phyloP scores from a whole-genome alignment of 169 alveolate genomes.

The Cryptosporidium andersoni region DNA sequence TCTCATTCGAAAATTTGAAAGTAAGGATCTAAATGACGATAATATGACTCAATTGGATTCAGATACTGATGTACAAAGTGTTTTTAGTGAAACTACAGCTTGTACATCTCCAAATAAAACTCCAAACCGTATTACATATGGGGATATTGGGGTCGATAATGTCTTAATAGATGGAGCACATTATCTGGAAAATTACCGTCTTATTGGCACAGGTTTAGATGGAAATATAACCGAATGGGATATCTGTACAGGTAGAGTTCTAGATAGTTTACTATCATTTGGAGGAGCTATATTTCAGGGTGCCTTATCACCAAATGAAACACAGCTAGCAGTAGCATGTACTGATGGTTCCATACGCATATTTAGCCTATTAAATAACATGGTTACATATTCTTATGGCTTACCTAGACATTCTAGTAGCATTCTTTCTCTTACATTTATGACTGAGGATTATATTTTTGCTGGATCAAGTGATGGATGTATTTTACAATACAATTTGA shows the following conservation, averaged over 20 bases:
- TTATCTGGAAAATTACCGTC: slow-evolving; percentile 16
- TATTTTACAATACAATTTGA: slow-evolving; percentile 19
- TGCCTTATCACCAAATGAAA: slow-evolving; percentile 32
- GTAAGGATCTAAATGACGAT: background rate
- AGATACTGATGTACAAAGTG: slow-evolving; percentile 49
- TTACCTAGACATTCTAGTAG: slow-evolving; percentile 37
- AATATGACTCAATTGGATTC: background rate
- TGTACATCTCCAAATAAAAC: slow-evolving; percentile 62
- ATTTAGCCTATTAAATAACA: slow-evolving; percentile 30
- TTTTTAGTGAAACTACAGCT: slow-evolving; percentile 40
- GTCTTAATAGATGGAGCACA: background rate
- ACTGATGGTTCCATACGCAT: slow-evolving; percentile 62
- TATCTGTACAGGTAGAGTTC: slow-evolving; percentile 19
- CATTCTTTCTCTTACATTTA: slow-evolving; percentile 24
- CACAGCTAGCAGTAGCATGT: slow-evolving; percentile 49
- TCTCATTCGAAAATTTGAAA: slow-evolving; percentile 2
- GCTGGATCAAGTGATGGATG: slow-evolving; percentile 64
- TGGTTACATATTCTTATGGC: slow-evolving; percentile 12
- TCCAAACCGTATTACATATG: background rate
- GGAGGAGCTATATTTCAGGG: slow-evolving; percentile 71
- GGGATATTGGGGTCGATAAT: background rate
- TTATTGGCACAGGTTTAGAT: slow-evolving; percentile 52
- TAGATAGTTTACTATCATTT: slow-evolving; percentile 29
- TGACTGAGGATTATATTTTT: slow-evolving; percentile 23
- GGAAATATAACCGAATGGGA: slow-evolving; percentile 67